Base-by-base conservation (phyloP, 495 filamentous ascomycete species). In the Hyphodiscus hymeniophilus region DNA sequence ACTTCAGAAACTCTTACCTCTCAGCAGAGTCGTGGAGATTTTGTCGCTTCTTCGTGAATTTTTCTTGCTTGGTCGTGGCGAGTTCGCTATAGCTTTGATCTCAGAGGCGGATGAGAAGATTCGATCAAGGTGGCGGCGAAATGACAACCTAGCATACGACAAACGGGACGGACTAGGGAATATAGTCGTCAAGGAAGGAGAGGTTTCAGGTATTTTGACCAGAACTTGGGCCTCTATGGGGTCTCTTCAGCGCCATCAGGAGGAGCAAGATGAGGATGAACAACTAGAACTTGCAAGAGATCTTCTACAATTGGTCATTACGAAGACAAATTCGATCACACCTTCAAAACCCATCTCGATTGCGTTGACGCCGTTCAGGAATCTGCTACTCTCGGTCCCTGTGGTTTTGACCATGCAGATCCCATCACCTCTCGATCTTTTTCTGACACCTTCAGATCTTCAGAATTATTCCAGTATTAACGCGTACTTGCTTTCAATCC, bases 31-130 rank as follows among this genome's bases (percentile, higher is more conserved):
- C 17, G 65, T 90, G 3, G 82, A 94, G 49, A 76, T 84, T 32
- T 71, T 98, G 8, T 71, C 77, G 35, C 67, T 95, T 18, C 75
- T 95, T 0, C 77, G 89, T 45, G 80, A 91, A 41, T 96, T 94
- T 61, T 85, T 95, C 55, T 73, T 98, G 8, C 77, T 98, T 8
- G 79, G 85, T 8, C 75, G 85, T 15, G 91, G 92, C 8, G 92
- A 96, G 60, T 98, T 98, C 63, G 88, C 87, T 6, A 77, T 91
- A 51, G 80, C 85, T 8, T 68, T 98, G 16, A 85, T 92, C 1
- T 75, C 81, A 26, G 85, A 95, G 68, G 88, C 89, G 7, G 85
- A 94, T 53, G 74, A 84, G 30, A 80, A 79, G 49, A 74, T 94
- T 18, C 65, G 74, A 11, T 70, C 66, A 44, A 70, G 78, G 31